Evolutionary conservation across 1,284 basidiomycete genomes (phyloP), one percentile per base, ranked within the genome.

Genomic region (Gymnopus androsaceus): DNA sequence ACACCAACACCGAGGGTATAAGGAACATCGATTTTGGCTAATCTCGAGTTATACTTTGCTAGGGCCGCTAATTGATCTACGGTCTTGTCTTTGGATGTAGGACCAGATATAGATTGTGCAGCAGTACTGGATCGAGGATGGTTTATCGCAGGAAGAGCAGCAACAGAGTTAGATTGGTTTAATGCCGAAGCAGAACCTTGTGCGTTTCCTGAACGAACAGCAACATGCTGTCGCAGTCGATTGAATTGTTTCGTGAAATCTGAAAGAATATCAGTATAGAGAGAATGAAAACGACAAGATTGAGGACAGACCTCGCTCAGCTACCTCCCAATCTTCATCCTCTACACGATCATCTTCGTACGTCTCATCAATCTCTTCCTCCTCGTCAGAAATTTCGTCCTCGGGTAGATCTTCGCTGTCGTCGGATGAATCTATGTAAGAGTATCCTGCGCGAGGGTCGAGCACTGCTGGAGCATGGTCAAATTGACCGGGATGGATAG

Each of bases 211-310:
- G 83, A 83, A 33, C 84, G 83, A 5, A 92, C 82, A 25, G 87
- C 87, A 56, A 88, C 81, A 67, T 95, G 90, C 68, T 96, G 94
- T 51, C 88, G 79, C 33, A 96, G 78, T 33, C 95, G 88, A 72
- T 97, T 98, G 75, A 92, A 98, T 66, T 96, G 93, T 72, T 98
- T 98, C 30, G 95, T 97, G 64, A 98, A 95, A 74, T 98, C 95
- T 96, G 64, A 14, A 52, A 56, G 27, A 56, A 59, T 53, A 49
- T 52, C 27, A 31, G 28, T 37, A 25, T 50, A n/a, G 6, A 15
- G 23, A 34, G 21, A 17, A 33, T 5, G 40, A 11, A 31, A 28
- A 4, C 7, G 44, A 28, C 47, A 21, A 23, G 30, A 41, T 19
- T 25, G 37, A 37, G 4, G 34, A 30, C 55, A 23, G 56, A 85